Conservation (phyloP, 2,329 filamentous ascomycete genomes). For the Trichophyton verrucosum region DNA sequence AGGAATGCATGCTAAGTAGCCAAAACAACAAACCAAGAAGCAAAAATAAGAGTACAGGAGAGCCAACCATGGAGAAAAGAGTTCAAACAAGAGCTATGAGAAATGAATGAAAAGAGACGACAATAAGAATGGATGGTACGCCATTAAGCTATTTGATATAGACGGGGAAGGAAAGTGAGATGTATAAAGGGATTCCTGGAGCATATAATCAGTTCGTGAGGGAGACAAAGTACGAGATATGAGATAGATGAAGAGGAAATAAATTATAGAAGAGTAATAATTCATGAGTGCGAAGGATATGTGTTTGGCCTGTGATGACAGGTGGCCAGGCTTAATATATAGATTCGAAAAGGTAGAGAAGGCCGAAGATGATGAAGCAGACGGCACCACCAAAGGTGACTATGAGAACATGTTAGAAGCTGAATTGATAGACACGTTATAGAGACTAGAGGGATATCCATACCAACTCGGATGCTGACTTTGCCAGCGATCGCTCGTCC, state of each 20-base stretch:
- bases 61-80: neutral
- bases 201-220: neutral
- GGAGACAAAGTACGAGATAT: neutral
- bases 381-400: constrained; percentile 85
- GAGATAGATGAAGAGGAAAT: neutral
- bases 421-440: neutral
- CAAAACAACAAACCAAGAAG: neutral
- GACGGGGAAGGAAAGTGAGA: neutral
- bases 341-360: constrained; percentile 82
- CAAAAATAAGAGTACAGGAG: neutral
- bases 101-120: neutral
- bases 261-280: neutral
- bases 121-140: neutral
- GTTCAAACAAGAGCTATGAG: neutral
- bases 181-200: neutral
- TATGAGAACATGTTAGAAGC: constrained; percentile 27
- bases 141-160: neutral
- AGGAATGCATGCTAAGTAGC: neutral
- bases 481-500: constrained; percentile 83
- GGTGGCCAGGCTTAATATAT: constrained; percentile 37
- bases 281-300: neutral
- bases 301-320: neutral
- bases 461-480: constrained; percentile 92
- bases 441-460: constrained; percentile 34
- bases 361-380: constrained; percentile 79